These are phyloP conservation scores for Candida frijolesensis DNA, from an alignment of 1,139 yeast genomes.

Conservation along the genomic window DNA sequence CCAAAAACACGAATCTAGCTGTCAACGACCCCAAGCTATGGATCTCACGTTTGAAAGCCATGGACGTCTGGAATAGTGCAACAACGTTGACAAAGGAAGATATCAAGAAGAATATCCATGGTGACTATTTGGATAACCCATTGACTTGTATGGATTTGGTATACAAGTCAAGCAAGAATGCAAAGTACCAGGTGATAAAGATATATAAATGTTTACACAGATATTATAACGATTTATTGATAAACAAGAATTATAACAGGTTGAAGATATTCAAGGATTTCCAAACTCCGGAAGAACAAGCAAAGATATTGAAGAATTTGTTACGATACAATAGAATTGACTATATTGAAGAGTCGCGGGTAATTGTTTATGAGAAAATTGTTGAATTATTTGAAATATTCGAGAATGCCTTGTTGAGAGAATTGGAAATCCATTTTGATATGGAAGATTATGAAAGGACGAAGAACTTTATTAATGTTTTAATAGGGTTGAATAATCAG, in stretches of 20 bases:
- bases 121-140: slow-evolving; percentile 25
- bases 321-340: slow-evolving; percentile 42
- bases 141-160: slow-evolving; percentile 42
- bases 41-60: slow-evolving; percentile 48
- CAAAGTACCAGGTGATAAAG: slow-evolving; percentile 44
- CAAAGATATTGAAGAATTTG: slow-evolving; percentile 43
- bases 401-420: slow-evolving; percentile 70
- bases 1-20: slow-evolving; percentile 40
- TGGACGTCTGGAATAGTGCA: slow-evolving; percentile 51
- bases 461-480: slow-evolving; percentile 35
- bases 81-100: slow-evolving; percentile 13
- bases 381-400: slow-evolving; percentile 68
- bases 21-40: slow-evolving; percentile 49
- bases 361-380: slow-evolving; percentile 47
- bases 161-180: slow-evolving; percentile 41
- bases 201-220: slow-evolving; percentile 46
- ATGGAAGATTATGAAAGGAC: slow-evolving; percentile 47
- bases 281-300: slow-evolving; percentile 52
- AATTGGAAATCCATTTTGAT: slow-evolving; percentile 65
- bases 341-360: slow-evolving; percentile 34
- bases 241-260: slow-evolving; percentile 50
- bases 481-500: slow-evolving; percentile 36
- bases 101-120: slow-evolving; percentile 6
- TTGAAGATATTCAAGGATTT: slow-evolving; percentile 50
- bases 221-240: slow-evolving; percentile 48